Evolutionary conservation across 2,329 filamentous ascomycete species (phyloP), one percentile per base, ranked within the genome.

Genomic region (Moelleriella libera): DNA sequence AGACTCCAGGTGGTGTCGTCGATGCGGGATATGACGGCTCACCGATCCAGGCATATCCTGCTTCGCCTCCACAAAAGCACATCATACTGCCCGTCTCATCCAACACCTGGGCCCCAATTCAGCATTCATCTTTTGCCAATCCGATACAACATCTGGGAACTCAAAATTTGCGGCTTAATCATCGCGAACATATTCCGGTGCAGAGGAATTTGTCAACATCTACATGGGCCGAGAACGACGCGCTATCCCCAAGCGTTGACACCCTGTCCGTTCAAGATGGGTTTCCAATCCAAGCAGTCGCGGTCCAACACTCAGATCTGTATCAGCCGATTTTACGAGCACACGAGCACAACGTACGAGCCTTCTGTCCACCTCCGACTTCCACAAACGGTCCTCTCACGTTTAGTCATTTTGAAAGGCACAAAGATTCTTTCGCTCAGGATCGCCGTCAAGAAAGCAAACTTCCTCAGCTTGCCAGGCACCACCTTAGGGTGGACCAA

Each of bases 1-100:
- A 97, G 65, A 97, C 90, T 7, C 92, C 90, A 5, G 90, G 83
- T 58, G 92, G 90, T n/a, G 95, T 88, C 39, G 76, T 97, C 51
- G 83, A 90, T 53, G 88, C 86, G 47, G 88, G 88, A 9, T 96
- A 95, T 59, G 89, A 97, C 71, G 88, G 85, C 32, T 86, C 85
- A 5, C 80, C 82, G 1, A 74, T 82, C 28, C 83, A 88, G 58
- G 78, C 83, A 56, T 79, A 75, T 8, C 78, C 82, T 37, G 84
- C 85, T 39, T 83, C 83, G 5, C 86, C 85, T 39, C 82, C 86
- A 1, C 70, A 80, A 44, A 96, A 96, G 65, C 88, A 95, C 60
- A 79, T 95, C 60, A 72, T 92, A 21, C 70, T 94, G 30, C 81
- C 86, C 3, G 73, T 76, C 11, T 55, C 58, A n/a, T 52, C 51